phyloP scores from a whole-genome alignment of 2,329 filamentous ascomycete genomes.

The Bertia moriformis region DNA sequence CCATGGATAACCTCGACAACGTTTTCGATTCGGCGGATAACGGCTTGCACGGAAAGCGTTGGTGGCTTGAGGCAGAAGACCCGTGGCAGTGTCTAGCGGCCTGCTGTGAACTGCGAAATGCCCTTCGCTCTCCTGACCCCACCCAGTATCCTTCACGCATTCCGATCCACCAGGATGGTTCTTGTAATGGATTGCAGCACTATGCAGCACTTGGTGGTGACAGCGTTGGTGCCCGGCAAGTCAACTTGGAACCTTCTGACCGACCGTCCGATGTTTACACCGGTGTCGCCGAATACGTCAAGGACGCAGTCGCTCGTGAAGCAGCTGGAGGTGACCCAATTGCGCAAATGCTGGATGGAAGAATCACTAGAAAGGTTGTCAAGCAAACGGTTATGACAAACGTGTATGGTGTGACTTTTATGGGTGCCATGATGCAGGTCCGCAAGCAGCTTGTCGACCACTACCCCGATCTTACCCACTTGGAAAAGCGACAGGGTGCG shows the following conservation, averaged over 20 bases:
- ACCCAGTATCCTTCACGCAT: conserved; percentile 64
- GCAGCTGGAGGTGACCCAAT: conserved; percentile 36
- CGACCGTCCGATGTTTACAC: conserved; percentile 89
- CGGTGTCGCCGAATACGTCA: conserved; percentile 78
- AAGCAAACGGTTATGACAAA: conserved; percentile 99
- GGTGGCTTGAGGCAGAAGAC: conserved; percentile 88
- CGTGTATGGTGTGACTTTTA: conserved; percentile 93
- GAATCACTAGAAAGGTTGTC: conserved; percentile 87
- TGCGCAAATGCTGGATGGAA: conserved; percentile 55
- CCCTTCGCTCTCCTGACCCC: conserved; percentile 63
- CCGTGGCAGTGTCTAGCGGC: conserved; percentile 90
- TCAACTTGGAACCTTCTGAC: conserved; percentile 82
- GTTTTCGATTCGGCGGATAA: conserved; percentile 73
- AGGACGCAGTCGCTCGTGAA: conserved; percentile 55
- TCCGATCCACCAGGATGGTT: conserved; percentile 90
- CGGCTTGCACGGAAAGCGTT: conserved; percentile 60
- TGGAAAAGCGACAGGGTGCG: conserved; percentile 35
- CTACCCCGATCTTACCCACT: conserved; percentile 47
- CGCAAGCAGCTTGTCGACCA: conserved; percentile 63
- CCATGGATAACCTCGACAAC: conserved; percentile 59
- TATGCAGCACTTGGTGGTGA: conserved; percentile 93
- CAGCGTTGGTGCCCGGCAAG: conserved; percentile 71
- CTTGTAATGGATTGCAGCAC: conserved; percentile 93
- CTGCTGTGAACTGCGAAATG: conserved; percentile 73
- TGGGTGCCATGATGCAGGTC: conserved; percentile 81